Conservation (phyloP, 495 filamentous ascomycete genomes). For the Haplographium delicatum region DNA sequence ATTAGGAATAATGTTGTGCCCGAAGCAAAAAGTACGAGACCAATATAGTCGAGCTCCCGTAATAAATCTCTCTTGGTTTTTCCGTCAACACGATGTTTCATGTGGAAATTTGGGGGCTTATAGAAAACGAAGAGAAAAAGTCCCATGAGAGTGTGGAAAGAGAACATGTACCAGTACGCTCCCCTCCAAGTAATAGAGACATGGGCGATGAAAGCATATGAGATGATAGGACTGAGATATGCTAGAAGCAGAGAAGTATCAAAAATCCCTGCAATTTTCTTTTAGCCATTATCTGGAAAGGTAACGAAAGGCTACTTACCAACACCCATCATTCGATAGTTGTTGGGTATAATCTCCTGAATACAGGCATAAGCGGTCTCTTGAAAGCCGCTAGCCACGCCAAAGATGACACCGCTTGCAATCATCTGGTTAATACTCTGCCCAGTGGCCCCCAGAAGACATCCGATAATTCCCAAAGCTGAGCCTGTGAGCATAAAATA, state of each 20-base stretch:
- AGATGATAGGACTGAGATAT: conserved; percentile 28
- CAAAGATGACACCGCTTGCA: conserved; percentile 23
- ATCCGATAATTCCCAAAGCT: conserved; percentile 21
- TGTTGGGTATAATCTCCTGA: conserved; percentile 25
- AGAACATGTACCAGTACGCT: conserved; percentile 24
- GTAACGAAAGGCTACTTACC: too few species aligned
- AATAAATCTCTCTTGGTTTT: conserved; percentile 16
- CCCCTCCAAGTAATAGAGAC: conserved; percentile 21
- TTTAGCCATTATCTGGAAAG: too few species aligned
- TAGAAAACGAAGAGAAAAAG: conserved; percentile 26
- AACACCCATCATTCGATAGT: conserved; percentile 19
- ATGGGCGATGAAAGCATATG: conserved; percentile 30
- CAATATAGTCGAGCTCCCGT: conserved; percentile 28
- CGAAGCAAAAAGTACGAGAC: conserved; percentile 22
- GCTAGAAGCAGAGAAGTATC: conserved; percentile 24
- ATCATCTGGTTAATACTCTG: conserved; percentile 33
- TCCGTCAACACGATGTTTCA: conserved; percentile 21
- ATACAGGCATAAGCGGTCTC: conserved; percentile 27
- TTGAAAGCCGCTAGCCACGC: conserved; percentile 35
- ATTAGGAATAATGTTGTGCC: conserved; percentile 25
- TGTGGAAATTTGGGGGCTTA: conserved; percentile 24
- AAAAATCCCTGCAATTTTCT: too few species aligned
- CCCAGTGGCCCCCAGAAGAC: conserved; percentile 31
- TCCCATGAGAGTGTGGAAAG: conserved; percentile 19
- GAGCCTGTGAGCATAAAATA: conserved; percentile 21